Evolutionary conservation across 108 stramenopile species (phyloP).

Genomic region (Nitzschia inconspicua): DNA sequence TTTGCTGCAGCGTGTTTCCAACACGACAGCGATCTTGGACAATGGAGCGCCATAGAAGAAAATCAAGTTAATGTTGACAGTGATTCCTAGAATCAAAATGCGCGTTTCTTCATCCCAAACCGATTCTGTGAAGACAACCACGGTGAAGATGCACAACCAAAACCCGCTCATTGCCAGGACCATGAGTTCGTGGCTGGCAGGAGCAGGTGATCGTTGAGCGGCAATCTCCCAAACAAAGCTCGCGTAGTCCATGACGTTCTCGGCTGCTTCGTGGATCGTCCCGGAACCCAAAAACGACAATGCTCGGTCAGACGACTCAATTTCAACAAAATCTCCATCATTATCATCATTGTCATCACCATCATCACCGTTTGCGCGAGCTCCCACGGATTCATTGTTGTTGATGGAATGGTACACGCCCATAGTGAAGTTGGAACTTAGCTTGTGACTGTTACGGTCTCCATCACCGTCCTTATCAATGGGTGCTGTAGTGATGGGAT

Average conservation of each 20-base stretch:
- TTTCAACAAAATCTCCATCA: too few species aligned
- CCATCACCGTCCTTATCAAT: not conserved
- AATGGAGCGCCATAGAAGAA: slow-evolving; percentile 83
- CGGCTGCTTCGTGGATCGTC: not conserved
- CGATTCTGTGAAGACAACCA: slow-evolving; percentile 26
- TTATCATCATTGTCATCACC: too few species aligned
- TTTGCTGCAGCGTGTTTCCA: slow-evolving; percentile 40
- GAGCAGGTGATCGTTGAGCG: slow-evolving; percentile 39
- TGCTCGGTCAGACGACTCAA: too few species aligned
- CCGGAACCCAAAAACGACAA: too few species aligned
- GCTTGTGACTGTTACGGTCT: not conserved
- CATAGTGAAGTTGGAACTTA: not conserved
- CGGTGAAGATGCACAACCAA: slow-evolving; percentile 42
- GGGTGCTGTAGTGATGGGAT: not conserved
- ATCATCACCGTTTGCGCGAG: too few species aligned
- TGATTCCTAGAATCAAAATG: slow-evolving; percentile 46
- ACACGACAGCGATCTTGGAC: slow-evolving; percentile 53
- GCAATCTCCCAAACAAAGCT: slow-evolving; percentile 50
- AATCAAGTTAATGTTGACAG: slow-evolving; percentile 64
- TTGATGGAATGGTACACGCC: not conserved
- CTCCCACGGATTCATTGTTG: not conserved
- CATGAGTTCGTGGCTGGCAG: slow-evolving; percentile 53
- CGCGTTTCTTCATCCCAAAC: not conserved
- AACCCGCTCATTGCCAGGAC: slow-evolving; percentile 37
- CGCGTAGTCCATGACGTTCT: slow-evolving; percentile 11